These are phyloP conservation scores for Coprinellus micaceus DNA, from an alignment of 768 basidiomycete species.

Conservation along the genomic window DNA sequence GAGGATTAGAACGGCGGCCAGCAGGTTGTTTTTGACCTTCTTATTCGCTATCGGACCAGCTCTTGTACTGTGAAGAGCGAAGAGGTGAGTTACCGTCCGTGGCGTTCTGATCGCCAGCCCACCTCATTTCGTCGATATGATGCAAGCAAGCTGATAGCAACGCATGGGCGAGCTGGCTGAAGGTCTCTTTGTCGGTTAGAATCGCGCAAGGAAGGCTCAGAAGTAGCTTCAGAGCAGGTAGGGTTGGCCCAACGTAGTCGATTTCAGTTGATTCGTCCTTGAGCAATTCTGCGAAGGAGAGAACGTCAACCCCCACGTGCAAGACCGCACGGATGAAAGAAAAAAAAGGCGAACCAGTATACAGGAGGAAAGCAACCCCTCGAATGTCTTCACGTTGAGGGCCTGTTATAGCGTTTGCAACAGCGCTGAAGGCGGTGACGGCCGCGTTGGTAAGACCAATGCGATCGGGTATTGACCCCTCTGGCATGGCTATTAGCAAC, in stretches of 20 bases:
- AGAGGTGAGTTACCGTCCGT: slow-evolving; percentile 3
- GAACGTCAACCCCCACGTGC: neutral
- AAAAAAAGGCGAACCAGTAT: slow-evolving; percentile 48
- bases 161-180: slow-evolving; percentile 65
- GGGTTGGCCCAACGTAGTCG: slow-evolving; percentile 75
- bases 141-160: slow-evolving; percentile 81
- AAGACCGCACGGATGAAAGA: neutral
- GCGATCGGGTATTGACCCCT: slow-evolving; percentile 53
- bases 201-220: slow-evolving; percentile 49
- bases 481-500: slow-evolving; percentile 25
- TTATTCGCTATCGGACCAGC: slow-evolving; percentile 69
- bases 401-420: slow-evolving; percentile 55
- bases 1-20: slow-evolving; percentile 81
- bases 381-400: slow-evolving; percentile 70
- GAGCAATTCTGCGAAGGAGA: slow-evolving; percentile 54
- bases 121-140: slow-evolving; percentile 93
- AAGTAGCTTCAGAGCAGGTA: slow-evolving; percentile 76
- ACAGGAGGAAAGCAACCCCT: slow-evolving; percentile 74
- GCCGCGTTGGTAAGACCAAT: slow-evolving; percentile 61
- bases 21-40: slow-evolving; percentile 88
- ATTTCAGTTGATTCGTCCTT: slow-evolving; percentile 80
- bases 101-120: slow-evolving; percentile 17
- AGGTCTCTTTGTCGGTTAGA: slow-evolving; percentile 46
- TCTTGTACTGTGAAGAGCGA: slow-evolving; percentile 55
- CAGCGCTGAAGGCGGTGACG: slow-evolving; percentile 56